phyloP scores from a whole-genome alignment of 495 filamentous ascomycete genomes.

The Collariella sp. region DNA sequence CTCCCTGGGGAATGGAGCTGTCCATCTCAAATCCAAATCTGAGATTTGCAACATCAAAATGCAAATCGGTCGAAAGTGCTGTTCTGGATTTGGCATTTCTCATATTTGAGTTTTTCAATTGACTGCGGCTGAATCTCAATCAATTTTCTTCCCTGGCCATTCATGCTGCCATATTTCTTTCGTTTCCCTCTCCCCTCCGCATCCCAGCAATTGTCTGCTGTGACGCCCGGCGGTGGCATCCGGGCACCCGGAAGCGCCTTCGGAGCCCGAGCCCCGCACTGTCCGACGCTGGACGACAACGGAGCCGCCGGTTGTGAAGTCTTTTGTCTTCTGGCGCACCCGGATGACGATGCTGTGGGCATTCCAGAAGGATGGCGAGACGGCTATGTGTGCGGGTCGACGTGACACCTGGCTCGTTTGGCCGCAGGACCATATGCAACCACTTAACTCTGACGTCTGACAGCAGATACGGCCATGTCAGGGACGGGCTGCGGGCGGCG shows the following conservation, averaged over 20 bases:
- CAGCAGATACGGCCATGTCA: slow-evolving; percentile 18
- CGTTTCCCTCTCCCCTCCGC: too few species aligned
- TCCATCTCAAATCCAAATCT: neutral
- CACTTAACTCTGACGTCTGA: slow-evolving; percentile 13
- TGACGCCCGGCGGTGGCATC: slow-evolving; percentile 1
- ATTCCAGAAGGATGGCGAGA: slow-evolving; percentile 7
- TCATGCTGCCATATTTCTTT: too few species aligned
- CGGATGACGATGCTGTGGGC: neutral
- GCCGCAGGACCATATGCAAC: slow-evolving; percentile 4
- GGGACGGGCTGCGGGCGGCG: slow-evolving; percentile 3
- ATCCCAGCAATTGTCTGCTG: neutral
- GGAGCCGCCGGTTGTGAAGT: neutral
- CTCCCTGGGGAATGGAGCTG: neutral
- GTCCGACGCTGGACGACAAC: slow-evolving; percentile 5
- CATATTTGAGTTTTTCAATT: too few species aligned
- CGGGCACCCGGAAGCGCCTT: neutral
- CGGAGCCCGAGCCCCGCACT: neutral
- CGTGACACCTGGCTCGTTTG: slow-evolving; percentile 4
- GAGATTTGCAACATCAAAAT: neutral
- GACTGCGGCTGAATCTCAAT: too few species aligned
- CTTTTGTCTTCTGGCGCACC: neutral
- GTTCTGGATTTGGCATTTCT: too few species aligned
- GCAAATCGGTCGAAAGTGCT: neutral
- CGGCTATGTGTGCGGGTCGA: neutral
- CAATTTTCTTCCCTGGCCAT: too few species aligned